Evolutionary conservation across 495 filamentous ascomycete species (phyloP).

Genomic region (Talaromyces wortmannii): DNA sequence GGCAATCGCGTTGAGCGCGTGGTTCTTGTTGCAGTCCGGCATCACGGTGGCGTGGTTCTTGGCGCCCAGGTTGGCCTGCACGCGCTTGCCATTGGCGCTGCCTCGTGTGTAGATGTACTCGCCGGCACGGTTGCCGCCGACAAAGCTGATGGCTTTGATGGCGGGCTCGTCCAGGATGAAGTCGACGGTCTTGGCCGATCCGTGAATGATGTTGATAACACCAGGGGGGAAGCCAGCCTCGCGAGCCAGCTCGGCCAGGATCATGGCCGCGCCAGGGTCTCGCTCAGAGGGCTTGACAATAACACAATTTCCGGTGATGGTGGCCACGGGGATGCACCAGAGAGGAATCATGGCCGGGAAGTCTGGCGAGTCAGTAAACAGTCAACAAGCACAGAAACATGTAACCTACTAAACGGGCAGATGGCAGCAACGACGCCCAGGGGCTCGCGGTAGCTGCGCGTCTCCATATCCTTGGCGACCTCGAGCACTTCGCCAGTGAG

Average conservation of each 20-base stretch:
- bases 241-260: slow-evolving; percentile 83
- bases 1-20: slow-evolving; percentile 86
- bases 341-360: slow-evolving; percentile 99
- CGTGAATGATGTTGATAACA: slow-evolving; percentile 93
- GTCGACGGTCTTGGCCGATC: slow-evolving; percentile 83
- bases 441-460: slow-evolving; percentile 84
- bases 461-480: slow-evolving; percentile 99
- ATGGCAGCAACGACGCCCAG: slow-evolving; percentile 94
- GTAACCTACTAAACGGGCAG: slow-evolving; percentile 90
- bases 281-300: slow-evolving; percentile 97
- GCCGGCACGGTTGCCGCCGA: slow-evolving; percentile 92
- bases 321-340: slow-evolving; percentile 94
- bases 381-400: slow-evolving; percentile 9
- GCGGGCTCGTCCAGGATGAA: slow-evolving; percentile 94
- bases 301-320: slow-evolving; percentile 87
- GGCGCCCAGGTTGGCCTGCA: slow-evolving; percentile 96
- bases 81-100: slow-evolving; percentile 84
- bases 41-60: slow-evolving; percentile 98
- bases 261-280: slow-evolving; percentile 97
- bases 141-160: slow-evolving; percentile 98
- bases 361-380: slow-evolving; percentile 41
- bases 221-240: slow-evolving; percentile 92
- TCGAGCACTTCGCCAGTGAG: slow-evolving; percentile 92
- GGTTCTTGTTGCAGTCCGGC: slow-evolving; percentile 97
- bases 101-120: slow-evolving; percentile 93